A percentile compares a stretch with the other conserved stretches of the same genome.
phyloP scores from a whole-genome alignment of 1,284 basidiomycete species.

The Vanrija pseudolonga region DNA sequence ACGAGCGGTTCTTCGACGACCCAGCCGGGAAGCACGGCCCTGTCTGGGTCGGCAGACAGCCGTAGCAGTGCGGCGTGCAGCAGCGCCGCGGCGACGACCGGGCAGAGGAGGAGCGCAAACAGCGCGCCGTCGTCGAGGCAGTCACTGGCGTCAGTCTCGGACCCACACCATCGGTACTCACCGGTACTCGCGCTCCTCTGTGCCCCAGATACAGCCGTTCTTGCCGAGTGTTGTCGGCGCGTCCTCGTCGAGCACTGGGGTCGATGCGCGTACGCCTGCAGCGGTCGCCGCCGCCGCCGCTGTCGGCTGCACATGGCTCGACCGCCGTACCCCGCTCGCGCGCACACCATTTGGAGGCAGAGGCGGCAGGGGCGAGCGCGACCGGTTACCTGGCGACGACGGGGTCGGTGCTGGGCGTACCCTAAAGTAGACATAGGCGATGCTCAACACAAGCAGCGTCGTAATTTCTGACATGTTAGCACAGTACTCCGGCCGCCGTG shows the following conservation, averaged over 20 bases:
- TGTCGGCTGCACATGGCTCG: neutral
- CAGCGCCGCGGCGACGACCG: constrained; percentile 68
- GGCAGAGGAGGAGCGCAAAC: constrained; percentile 72
- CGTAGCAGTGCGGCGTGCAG: constrained; percentile 53
- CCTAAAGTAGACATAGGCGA: constrained; percentile 2
- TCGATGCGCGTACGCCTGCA: too few relatives aligned
- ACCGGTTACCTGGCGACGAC: neutral
- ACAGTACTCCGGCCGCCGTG: neutral
- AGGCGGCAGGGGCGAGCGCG: constrained; percentile 4
- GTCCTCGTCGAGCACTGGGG: constrained; percentile 14
- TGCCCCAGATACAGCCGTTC: constrained; percentile 47
- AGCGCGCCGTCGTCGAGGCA: constrained; percentile 77
- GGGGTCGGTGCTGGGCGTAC: too few relatives aligned
- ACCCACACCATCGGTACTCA: constrained; percentile 10
- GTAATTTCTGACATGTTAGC: constrained; percentile 9
- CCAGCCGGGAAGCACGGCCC: constrained; percentile 61
- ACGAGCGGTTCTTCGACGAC: constrained; percentile 65
- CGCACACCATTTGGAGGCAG: neutral
- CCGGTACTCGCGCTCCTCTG: constrained; percentile 47
- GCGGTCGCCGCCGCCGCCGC: too few relatives aligned
- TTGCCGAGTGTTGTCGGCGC: constrained; percentile 20
- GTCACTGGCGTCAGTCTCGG: constrained; percentile 54
- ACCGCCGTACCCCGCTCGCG: neutral
- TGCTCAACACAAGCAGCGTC: constrained; percentile 9
- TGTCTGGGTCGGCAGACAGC: constrained; percentile 28